Evolutionary conservation across 768 basidiomycete genomes (phyloP).

Genomic region (Tylopilus rubrobrunneus): DNA sequence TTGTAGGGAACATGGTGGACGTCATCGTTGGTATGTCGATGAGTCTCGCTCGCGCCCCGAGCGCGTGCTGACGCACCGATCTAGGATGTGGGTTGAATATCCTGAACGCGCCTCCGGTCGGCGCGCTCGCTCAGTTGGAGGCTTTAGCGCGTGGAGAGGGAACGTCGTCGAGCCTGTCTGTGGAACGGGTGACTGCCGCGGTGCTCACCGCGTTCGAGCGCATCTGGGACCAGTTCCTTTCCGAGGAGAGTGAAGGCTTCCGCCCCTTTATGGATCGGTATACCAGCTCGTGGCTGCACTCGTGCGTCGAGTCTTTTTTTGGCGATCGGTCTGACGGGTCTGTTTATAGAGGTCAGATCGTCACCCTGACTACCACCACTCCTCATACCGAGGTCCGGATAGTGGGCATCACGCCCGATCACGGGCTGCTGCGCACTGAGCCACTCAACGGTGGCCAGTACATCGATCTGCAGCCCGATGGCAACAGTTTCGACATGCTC

Average conservation of each 20-base stretch:
- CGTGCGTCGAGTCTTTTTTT: constrained; percentile 41
- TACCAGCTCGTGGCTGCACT: constrained; percentile 82
- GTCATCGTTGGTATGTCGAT: constrained; percentile 70
- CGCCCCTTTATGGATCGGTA: constrained; percentile 79
- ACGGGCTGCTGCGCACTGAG: constrained; percentile 83
- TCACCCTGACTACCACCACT: constrained; percentile 73
- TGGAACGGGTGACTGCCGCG: constrained; percentile 73
- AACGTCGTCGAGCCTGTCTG: constrained; percentile 37
- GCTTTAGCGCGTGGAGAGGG: constrained; percentile 21
- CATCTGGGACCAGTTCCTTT: constrained; percentile 74
- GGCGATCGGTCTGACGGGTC: constrained; percentile 1
- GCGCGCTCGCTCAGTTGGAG: constrained; percentile 72
- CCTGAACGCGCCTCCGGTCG: constrained; percentile 75
- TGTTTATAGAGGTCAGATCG: constrained; percentile 63
- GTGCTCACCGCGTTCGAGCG: constrained; percentile 74
- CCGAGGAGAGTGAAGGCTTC: constrained; percentile 55
- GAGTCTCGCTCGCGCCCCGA: background rate
- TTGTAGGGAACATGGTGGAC: constrained; percentile 65
- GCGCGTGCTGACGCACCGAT: background rate
- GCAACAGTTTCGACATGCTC: constrained; percentile 97
- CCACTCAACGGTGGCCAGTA: constrained; percentile 42
- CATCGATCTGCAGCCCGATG: constrained; percentile 94
- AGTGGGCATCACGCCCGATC: constrained; percentile 78
- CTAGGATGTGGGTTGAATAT: constrained; percentile 89
- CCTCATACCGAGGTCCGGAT: constrained; percentile 75